phyloP scores from a whole-genome alignment of 176 grass and related monocot species.

The Hordeum vulgare region DNA sequence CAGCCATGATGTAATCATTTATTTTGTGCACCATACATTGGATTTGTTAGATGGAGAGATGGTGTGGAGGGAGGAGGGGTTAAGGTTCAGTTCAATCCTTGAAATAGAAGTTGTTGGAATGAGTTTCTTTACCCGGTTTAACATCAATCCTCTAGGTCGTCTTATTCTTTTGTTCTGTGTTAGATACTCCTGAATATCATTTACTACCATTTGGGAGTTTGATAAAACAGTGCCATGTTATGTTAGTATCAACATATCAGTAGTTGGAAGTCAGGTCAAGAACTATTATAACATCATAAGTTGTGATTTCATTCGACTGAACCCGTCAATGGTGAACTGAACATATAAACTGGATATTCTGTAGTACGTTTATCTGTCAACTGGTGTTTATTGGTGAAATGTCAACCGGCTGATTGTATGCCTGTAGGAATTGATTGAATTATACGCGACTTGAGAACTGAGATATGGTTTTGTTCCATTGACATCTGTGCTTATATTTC shows the following conservation, averaged over 20 bases:
- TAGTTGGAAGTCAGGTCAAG: not conserved
- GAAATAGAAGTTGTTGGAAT: not conserved
- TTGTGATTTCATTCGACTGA: not conserved
- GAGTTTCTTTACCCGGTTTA: not conserved
- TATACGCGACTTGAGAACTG: not conserved
- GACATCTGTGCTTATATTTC: not conserved
- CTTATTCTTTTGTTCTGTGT: not conserved
- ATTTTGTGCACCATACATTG: not conserved
- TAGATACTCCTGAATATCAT: not conserved
- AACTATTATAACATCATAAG: conserved; percentile 3
- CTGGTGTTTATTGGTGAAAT: not conserved
- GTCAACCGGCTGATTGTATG: not conserved
- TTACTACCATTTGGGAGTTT: not conserved
- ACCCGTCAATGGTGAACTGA: not conserved
- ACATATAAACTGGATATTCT: not conserved
- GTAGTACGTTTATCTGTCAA: not conserved
- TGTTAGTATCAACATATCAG: not conserved
- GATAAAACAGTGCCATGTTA: not conserved
- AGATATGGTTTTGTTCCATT: conserved; percentile 6
- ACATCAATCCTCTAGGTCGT: not conserved
- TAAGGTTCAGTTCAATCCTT: not conserved
- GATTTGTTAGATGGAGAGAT: not conserved
- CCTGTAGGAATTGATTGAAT: not conserved
- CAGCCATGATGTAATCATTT: not conserved
- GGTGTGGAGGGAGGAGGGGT: not conserved